phyloP scores from a whole-genome alignment of 2,329 filamentous ascomycete genomes.

The Diplodia mutila region DNA sequence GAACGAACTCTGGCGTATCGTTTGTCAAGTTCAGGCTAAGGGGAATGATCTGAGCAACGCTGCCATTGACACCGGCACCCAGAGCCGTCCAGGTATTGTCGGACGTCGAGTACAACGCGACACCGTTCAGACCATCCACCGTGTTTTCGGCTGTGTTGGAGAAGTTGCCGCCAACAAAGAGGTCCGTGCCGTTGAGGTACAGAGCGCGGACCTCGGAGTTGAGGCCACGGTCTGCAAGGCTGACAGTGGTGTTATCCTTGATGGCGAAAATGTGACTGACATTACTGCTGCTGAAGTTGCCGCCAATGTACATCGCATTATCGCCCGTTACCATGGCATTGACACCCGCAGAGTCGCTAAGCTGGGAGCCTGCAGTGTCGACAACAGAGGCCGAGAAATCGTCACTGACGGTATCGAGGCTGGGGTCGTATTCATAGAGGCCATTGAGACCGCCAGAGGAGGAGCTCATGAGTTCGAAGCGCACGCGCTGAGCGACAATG shows the following conservation, averaged over 20 bases:
- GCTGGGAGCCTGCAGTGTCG: constrained; percentile 72
- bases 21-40: constrained; percentile 77
- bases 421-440: constrained; percentile 84
- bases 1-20: constrained; percentile 69
- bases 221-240: constrained; percentile 71
- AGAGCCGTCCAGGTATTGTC: constrained; percentile 75
- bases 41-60: constrained; percentile 73
- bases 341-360: constrained; percentile 70
- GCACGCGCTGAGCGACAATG: constrained; percentile 86
- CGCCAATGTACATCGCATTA: constrained; percentile 71
- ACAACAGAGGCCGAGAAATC: constrained; percentile 74
- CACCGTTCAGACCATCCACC: constrained; percentile 68
- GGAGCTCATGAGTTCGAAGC: constrained; percentile 73
- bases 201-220: constrained; percentile 78
- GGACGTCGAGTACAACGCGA: constrained; percentile 74
- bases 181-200: constrained; percentile 63
- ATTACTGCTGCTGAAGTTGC: constrained; percentile 73
- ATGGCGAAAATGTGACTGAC: constrained; percentile 80
- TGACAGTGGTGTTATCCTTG: constrained; percentile 62
- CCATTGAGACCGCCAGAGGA: constrained; percentile 84
- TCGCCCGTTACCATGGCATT: constrained; percentile 67
- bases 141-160: constrained; percentile 68
- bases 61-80: constrained; percentile 83
- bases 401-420: constrained; percentile 59
- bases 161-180: constrained; percentile 88